Evolutionary conservation across 1,139 yeast species (phyloP), one percentile per base, ranked within the genome.

Genomic region (Pichia sp.): DNA sequence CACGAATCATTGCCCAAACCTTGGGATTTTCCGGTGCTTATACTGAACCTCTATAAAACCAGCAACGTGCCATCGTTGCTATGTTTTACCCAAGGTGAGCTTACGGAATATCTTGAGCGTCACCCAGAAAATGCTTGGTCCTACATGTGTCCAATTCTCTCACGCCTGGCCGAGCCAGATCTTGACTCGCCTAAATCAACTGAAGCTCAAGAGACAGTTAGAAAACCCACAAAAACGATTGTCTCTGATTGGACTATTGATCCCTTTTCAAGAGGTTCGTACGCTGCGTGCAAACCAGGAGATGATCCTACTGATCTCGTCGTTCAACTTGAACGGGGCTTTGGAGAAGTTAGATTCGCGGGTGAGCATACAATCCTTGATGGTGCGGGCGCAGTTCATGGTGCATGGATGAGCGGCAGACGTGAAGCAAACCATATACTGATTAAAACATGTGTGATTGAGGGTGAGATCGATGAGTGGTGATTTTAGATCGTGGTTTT

Each of bases 361-460:
- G 96, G 96, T 7, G 95, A 86, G 53, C 94, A 85, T 53, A 81
- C 94, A 1, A 73, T 78, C 21, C 58, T 71, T 49, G 91, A 84
- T 45, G 95, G 94, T 5, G 80, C 85, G 13, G 95, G 95, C 1
- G 86, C 94, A 51, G 88, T 82, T 10, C 93, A 86, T 56, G 86
- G 91, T 12, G 87, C 87, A 5, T 76, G 82, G 73, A 61, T 65
- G 55, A 77, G 88, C 53, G 95, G 95, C 0, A 59, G 55, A 38
- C 67, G 94, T 41, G 95, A 84, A 48, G 94, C 93, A 0, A 49
- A 53, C 5, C 59, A 69, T 63, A 61, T 73, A 8, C 38, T 70
- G 30, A 41, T 50, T 4, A 55, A 55, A 30, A 22, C 52, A 27
- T 56, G 56, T 10, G 29, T 46, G 2, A 45, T 47, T 11, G 49